Percentiles rank a stretch among this genome's conserved stretches.
Evolutionary conservation across 1,284 basidiomycete species (phyloP).

Genomic region (Apiotrichum siamense): DNA sequence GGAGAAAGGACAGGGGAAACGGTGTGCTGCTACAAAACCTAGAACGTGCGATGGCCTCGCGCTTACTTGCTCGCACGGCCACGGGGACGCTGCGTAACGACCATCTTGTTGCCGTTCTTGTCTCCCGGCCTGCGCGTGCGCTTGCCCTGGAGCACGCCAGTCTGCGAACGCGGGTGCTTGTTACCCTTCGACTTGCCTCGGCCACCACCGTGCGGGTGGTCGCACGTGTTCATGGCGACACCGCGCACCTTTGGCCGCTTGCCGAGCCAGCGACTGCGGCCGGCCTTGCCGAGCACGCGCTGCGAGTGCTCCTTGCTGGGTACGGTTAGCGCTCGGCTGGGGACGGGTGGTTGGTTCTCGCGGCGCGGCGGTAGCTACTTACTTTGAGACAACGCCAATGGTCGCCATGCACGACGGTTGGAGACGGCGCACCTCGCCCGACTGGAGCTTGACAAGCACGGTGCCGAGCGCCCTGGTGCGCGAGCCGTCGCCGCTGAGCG

Average conservation of each 20-base stretch:
- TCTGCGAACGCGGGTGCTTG: conserved; percentile 83
- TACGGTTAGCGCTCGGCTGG: neutral
- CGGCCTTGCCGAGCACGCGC: conserved; percentile 82
- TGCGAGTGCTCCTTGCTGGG: conserved; percentile 71
- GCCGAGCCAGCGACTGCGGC: conserved; percentile 82
- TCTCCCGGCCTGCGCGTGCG: conserved; percentile 87
- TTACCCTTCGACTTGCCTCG: conserved; percentile 96
- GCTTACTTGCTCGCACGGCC: conserved; percentile 46
- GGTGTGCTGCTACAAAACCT: neutral
- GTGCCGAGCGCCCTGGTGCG: conserved; percentile 30
- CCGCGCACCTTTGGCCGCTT: conserved; percentile 82
- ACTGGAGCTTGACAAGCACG: conserved; percentile 74
- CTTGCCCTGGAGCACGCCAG: conserved; percentile 88
- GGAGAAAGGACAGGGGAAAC: neutral
- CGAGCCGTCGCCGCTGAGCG: conserved; percentile 17
- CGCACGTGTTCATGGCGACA: conserved; percentile 97
- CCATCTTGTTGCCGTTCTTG: conserved; percentile 91
- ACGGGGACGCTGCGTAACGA: conserved; percentile 78
- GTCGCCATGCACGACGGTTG: conserved; percentile 79
- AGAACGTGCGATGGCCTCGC: neutral
- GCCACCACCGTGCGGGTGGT: conserved; percentile 95
- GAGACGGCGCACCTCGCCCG: conserved; percentile 86
- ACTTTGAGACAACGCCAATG: conserved; percentile 86
- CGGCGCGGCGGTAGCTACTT: too few species aligned
- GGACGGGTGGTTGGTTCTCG: too few species aligned